These are phyloP conservation scores for Hypoxylon sp. DNA, from an alignment of 2,329 filamentous ascomycete genomes.

Conservation along the genomic window DNA sequence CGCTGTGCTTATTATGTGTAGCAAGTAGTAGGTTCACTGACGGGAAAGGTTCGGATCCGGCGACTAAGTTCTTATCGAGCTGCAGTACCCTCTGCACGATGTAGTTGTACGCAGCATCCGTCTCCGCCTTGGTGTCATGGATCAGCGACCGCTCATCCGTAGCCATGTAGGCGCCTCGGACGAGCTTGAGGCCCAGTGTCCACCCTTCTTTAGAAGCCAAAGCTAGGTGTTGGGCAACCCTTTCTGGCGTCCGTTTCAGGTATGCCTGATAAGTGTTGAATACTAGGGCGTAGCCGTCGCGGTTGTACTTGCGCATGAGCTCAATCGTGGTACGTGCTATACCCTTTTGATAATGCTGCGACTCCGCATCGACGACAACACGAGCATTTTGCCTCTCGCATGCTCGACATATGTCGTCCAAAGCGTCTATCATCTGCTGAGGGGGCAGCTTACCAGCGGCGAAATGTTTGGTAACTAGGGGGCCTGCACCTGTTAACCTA, in stretches of 20 bases:
- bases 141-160: conserved; percentile 1
- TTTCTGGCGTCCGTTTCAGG: neutral
- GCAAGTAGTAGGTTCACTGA: conserved; percentile 5
- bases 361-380: conserved; percentile 9
- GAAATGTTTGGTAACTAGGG: conserved; percentile 2
- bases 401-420: conserved; percentile 6
- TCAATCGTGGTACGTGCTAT: conserved; percentile 1
- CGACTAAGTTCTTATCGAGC: neutral
- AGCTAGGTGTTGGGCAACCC: conserved; percentile 4
- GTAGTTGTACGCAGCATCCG: conserved; percentile 3
- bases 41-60: neutral
- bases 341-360: conserved; percentile 10
- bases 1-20: conserved; percentile 4
- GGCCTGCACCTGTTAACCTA: conserved; percentile 8
- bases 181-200: conserved; percentile 7
- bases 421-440: conserved; percentile 3
- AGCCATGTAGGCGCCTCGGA: conserved; percentile 6
- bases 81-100: neutral
- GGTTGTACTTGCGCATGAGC: conserved; percentile 6
- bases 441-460: conserved; percentile 2
- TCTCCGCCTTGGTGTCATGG: conserved; percentile 7
- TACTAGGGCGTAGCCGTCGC: conserved; percentile 8
- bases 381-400: neutral
- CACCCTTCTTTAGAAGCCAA: neutral
- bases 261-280: conserved; percentile 16